Base-by-base conservation (phyloP, 2,329 filamentous ascomycete species). In the Pseudogymnoascus sp. region DNA sequence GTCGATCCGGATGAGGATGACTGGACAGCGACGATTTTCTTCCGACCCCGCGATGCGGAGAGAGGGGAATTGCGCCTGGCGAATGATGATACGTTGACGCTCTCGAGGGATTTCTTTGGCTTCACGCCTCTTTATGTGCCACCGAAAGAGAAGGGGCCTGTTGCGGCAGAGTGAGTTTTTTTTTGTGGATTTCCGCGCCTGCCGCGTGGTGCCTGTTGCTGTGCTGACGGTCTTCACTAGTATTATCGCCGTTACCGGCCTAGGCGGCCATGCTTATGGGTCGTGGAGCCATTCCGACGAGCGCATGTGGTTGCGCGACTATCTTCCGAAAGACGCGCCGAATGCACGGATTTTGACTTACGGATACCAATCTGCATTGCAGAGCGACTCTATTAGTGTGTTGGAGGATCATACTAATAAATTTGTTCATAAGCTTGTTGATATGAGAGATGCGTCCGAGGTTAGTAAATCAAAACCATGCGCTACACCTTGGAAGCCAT, bases 171-270 rank as follows among this genome's bases (percentile, higher is more conserved):
- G 49, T 56, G 16, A 56, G 16, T 16, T 56, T 56, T 25, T 56
- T 56, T 16, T 34, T 36, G 28, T 18, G 12, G 21, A 3, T 23
- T 34, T 9, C 28, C 28, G 49, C 49, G 28, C 16, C 49, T 14
- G 49, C 28, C 49, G 9, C 28, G 46, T 31, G 3, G 46, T 31
- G 3, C 6, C 21, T 9, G 46, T 16, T 3, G 23, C 23, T 7
- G 46, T 56, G 49, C 49, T 56, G 28, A 36, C n/a, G 12, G n/a
- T n/a, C 43, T 1, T 42, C 21, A 23, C 11, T 11, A 64, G 63
- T 63, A 64, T 64, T 14, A 63, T 63, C 36, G 63, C 63, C 16
- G 40, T 64, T 25, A 43, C 63, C 18, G 62, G 62, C 18, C 62
- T 64, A 7, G 63, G 23, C 18, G 63, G 60, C 21, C 63, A 64